Evolutionary conservation across 768 basidiomycete species (phyloP).

Genomic region (Gelatoporia subvermispora): DNA sequence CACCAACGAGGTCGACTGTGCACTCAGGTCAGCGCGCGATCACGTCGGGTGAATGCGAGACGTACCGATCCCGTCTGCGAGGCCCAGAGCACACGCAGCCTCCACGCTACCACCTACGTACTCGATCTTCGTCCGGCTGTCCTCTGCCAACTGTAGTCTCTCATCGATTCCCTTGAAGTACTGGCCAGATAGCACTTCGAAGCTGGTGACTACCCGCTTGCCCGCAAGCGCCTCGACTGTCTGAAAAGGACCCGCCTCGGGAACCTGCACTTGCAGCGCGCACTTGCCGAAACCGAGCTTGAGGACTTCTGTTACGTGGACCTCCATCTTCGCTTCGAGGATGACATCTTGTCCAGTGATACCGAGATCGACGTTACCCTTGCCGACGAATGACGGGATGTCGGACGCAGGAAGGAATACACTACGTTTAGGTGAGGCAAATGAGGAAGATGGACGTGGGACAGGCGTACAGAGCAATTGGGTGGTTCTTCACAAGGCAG

Average conservation of each 20-base stretch:
- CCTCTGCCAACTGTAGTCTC: slow-evolving; percentile 44
- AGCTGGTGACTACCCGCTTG: slow-evolving; percentile 91
- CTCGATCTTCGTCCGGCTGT: slow-evolving; percentile 74
- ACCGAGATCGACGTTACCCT: slow-evolving; percentile 93
- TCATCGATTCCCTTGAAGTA: slow-evolving; percentile 72
- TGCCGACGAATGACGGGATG: slow-evolving; percentile 97
- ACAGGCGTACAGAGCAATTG: slow-evolving; percentile 78
- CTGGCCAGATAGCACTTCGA: slow-evolving; percentile 78
- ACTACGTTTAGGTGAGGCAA: slow-evolving; percentile 34
- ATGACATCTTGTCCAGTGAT: slow-evolving; percentile 99
- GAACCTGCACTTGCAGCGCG: slow-evolving; percentile 84
- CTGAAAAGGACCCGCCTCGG: slow-evolving; percentile 66
- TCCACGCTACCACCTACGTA: slow-evolving; percentile 98
- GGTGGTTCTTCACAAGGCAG: slow-evolving; percentile 88
- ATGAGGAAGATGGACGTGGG: not conserved
- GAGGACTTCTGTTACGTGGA: slow-evolving; percentile 71
- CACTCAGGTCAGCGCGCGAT: not conserved
- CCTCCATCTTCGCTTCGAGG: slow-evolving; percentile 81
- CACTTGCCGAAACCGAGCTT: slow-evolving; percentile 93
- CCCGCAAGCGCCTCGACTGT: slow-evolving; percentile 79
- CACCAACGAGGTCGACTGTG: slow-evolving; percentile 91
- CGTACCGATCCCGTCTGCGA: slow-evolving; percentile 95
- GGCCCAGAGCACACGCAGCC: slow-evolving; percentile 92
- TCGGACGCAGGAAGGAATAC: slow-evolving; percentile 96
- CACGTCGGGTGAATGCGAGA: not conserved